Evolutionary conservation across 768 basidiomycete genomes (phyloP), one percentile per base, ranked within the genome.

Genomic region (Termitomyces eurrhizus): DNA sequence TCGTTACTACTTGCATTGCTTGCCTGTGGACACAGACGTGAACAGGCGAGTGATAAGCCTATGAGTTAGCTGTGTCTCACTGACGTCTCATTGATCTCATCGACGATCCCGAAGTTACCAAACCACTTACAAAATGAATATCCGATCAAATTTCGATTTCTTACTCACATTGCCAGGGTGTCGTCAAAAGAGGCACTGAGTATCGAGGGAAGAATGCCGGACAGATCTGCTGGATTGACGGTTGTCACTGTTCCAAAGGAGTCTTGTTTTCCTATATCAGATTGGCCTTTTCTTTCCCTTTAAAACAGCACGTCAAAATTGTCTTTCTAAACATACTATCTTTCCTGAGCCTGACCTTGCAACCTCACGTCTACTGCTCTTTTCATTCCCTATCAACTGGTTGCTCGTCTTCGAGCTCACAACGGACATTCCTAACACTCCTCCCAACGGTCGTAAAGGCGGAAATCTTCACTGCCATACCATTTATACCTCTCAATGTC

Each of bases 401-500:
- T 41, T 37, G 18, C 32, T n/a, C 24, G 24, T n/a, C 18, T 44
- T 52, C 53, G 21, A 52, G 51, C 18, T 48, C 42, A 60, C 49
- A 49, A 59, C 56, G 56, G 42, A 35, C 64, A 66, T 51, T 44
- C 52, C 26, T 39, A 45, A 58, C 39, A 21, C 42, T 57, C 11
- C 49, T 21, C 4, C 3, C 11, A 39, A 11, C 41, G 4, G 18
- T 32, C 18, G 42, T n/a, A 16, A 41, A 41, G 11, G 7, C 39
- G 11, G 13, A 54, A 39, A 53, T 16, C 1, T 24, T 4, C 21
- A 52, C 41, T 26, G 14, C 49, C 11, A 59, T 52, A 42, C 49
- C 8, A 53, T 33, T 52, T 37, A 11, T 57, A 50, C 36, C 49
- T 62, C 32, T 45, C 59, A 18, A 62, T 65, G 57, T 35, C 62